A percentile compares a stretch with the other conserved stretches of the same genome.
Evolutionary conservation across 179 eudicot genomes (phyloP).

Genomic region (Drosera spatulata): DNA sequence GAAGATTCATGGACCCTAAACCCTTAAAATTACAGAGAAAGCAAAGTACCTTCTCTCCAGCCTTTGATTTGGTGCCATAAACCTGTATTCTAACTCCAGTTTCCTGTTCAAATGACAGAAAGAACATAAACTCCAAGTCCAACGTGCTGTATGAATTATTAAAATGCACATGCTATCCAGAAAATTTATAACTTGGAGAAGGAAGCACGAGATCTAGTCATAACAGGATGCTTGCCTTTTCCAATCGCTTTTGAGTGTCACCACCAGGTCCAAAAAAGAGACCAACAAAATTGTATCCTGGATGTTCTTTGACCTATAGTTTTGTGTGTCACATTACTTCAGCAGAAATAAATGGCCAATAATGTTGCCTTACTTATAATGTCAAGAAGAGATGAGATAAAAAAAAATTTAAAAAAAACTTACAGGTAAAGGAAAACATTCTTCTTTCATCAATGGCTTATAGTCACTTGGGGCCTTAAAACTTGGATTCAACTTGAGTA

Average conservation of each 20-base stretch:
- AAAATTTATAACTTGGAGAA: background rate
- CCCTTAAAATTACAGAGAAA: background rate
- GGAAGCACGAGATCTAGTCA: background rate
- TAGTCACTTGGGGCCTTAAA: conserved; percentile 78
- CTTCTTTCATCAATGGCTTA: conserved; percentile 75
- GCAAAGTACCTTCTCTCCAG: conserved; percentile 38
- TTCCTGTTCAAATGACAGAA: conserved; percentile 42
- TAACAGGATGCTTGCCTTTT: conserved; percentile 47
- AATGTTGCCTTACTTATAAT: background rate
- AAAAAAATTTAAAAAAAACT: conserved; percentile 15
- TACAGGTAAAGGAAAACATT: conserved; percentile 79
- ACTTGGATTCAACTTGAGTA: conserved; percentile 69
- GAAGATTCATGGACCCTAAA: background rate
- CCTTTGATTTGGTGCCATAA: conserved; percentile 48
- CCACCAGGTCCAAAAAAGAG: conserved; percentile 61
- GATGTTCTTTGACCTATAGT: conserved; percentile 57
- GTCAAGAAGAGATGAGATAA: background rate
- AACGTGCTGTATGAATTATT: background rate
- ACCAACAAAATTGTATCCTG: conserved; percentile 66
- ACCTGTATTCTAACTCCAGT: conserved; percentile 80
- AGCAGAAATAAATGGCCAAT: background rate
- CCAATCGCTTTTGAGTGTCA: conserved; percentile 75
- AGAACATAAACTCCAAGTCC: background rate
- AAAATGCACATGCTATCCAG: background rate
- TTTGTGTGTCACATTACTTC: background rate